Conservation (phyloP, 2,329 filamentous ascomycete species). For the Fusarium setosum region DNA sequence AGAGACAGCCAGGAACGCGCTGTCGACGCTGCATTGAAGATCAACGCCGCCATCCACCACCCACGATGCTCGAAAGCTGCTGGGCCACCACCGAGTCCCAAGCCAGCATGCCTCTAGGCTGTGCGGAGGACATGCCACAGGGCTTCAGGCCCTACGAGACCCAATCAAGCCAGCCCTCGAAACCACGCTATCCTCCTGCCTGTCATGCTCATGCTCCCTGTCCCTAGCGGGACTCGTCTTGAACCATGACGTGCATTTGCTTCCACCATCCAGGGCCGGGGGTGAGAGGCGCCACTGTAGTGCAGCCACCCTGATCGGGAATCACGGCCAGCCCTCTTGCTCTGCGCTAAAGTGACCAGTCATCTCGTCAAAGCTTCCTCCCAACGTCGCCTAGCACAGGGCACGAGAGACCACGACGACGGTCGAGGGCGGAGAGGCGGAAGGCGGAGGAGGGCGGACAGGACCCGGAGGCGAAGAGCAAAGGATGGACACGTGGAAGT, state of each 20-base stretch:
- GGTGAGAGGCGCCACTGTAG: conserved; percentile 28
- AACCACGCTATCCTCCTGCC: conserved; percentile 37
- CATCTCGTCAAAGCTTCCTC: conserved; percentile 26
- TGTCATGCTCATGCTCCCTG: conserved; percentile 39
- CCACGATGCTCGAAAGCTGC: neutral
- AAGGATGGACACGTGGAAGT: conserved; percentile 29
- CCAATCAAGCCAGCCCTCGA: conserved; percentile 26
- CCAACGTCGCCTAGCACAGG: conserved; percentile 9
- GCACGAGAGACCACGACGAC: neutral
- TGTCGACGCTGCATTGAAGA: conserved; percentile 31
- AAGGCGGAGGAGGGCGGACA: conserved; percentile 1
- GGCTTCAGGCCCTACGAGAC: conserved; percentile 9
- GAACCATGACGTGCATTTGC: conserved; percentile 45
- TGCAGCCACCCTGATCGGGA: conserved; percentile 37
- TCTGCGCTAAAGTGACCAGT: conserved; percentile 38
- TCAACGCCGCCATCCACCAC: conserved; percentile 37
- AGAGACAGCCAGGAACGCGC: conserved; percentile 29
- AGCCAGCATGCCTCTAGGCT: conserved; percentile 4
- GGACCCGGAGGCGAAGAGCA: conserved; percentile 19
- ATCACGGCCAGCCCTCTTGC: conserved; percentile 24
- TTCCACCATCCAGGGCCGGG: conserved; percentile 28
- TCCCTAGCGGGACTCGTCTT: conserved; percentile 39
- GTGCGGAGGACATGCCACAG: conserved; percentile 4
- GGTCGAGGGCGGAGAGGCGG: neutral
- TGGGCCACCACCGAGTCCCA: neutral